Base-by-base conservation (phyloP, 1,284 basidiomycete genomes). In the Apiotrichum mycotoxinovorans region DNA sequence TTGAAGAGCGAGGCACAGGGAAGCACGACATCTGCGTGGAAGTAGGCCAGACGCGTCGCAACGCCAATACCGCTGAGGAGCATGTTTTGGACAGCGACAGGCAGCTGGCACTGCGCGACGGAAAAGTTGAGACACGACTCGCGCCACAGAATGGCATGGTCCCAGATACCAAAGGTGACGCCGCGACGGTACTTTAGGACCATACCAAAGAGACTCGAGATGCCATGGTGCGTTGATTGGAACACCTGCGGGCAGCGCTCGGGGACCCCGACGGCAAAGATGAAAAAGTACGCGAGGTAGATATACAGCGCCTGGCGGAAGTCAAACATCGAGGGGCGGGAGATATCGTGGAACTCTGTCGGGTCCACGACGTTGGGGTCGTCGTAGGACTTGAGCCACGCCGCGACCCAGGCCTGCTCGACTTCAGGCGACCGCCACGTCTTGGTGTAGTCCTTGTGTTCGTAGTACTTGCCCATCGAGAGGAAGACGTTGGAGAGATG, bases 1-100 rank as follows among this genome's bases (percentile, higher is more conserved):
- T 58, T 58, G 48, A 58, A 58, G 25, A 58, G 45, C 25, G 49
- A 46, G 4, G 57, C 57, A 23, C 57, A 58, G 14, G 57, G 57
- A 5, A 58, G 42, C 14, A 58, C 46, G 11, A 58, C 57, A 22
- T 58, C 57, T 11, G 57, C 49, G 44, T 58, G 57, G 49, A 51
- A 51, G 52, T 54, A 53, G 38, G 53, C 53, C 12, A 58, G 52
- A 17, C 49, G 52, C 11, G 57, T 54, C 2, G 57, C 57, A 12
- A 58, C 50, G 2, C 57, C 52, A n/a, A 54, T 51, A 9, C 52
- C 52, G 14, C 48, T 22, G 38, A 58, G 49, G 18, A 58, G 57
- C 52, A 54, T 54, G 41, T 48, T 51, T 33, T 54, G 53, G 2
- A 58, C 57, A 1, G 53, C 52, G 23, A 54, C 49, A 8, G 57